Base-by-base conservation (phyloP, 2,329 filamentous ascomycete species). In the Fusarium transvaalense region DNA sequence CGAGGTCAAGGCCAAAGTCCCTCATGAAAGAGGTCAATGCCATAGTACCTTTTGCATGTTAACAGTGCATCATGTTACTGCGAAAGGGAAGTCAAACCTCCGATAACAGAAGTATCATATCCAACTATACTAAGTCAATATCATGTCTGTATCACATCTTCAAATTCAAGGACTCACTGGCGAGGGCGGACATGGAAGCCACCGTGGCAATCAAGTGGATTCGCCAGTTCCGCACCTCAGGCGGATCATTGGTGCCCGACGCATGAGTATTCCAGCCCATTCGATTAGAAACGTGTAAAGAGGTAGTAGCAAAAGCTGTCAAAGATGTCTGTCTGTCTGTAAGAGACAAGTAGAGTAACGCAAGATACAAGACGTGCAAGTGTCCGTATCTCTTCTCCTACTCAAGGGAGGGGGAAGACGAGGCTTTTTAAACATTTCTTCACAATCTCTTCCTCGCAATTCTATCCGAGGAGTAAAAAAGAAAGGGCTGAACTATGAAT, bases 91-190 rank as follows among this genome's bases (percentile, higher is more conserved):
- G 37, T 38, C 37, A 38, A 38, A 38, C 37, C 79, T 41, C 79
- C 79, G 25, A 81, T 81, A 47, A 81, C 78, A 21, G 78, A 75
- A 19, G 78, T 78, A 15, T 80, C 78, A 52, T 80, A 79, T 58
- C 77, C 78, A 75, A 79, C 76, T 77, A 32, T 12, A 1, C 1
- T 1, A 1, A 3, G 3, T 43, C 5, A 14, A 27, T 8, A 15
- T 3, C 14, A 27, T 10, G 5, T 15, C 17, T 25, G 2, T 6
- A 10, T 1, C 2, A 6, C 32, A 3, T 10, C 12, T 14, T 10
- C 6, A 10, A 0, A 12, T 7, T 21, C 10, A 14, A 17, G 10
- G 17, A 73, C 76, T 53, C 62, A 78, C 76, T 78, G 41, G 76
- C 74, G 29, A 78, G 73, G 27, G 76, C 76, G 47, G 76, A 77